Percentiles rank a stretch among this genome's conserved stretches.
phyloP scores from a whole-genome alignment of 345 rosid species.

The Arabis alpina region DNA sequence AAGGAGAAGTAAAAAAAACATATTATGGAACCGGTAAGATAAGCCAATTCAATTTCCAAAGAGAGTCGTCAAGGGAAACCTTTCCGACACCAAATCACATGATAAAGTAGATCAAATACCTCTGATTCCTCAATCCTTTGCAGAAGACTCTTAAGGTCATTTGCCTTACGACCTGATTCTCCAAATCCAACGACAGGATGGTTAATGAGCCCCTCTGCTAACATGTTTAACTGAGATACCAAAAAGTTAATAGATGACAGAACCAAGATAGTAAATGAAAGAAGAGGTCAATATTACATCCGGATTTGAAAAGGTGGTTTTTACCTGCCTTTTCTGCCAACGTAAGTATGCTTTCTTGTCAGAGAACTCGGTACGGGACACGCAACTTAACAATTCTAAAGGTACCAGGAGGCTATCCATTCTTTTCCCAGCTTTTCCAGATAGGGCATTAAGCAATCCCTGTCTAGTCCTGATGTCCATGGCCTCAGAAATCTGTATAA shows the following conservation, averaged over 20 bases:
- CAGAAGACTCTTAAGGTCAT: constrained; percentile 79
- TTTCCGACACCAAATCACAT: constrained; percentile 26
- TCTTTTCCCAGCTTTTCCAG: constrained; percentile 92
- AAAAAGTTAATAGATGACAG: constrained; percentile 37
- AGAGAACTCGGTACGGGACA: constrained; percentile 94
- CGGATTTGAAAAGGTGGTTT: constrained; percentile 35
- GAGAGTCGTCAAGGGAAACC: neutral
- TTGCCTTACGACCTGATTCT: constrained; percentile 84
- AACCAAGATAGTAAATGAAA: constrained; percentile 31
- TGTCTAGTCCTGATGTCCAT: constrained; percentile 97
- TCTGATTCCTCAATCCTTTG: constrained; percentile 97
- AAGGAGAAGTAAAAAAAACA: constrained; percentile 14
- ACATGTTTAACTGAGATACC: constrained; percentile 72
- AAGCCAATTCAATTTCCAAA: constrained; percentile 21
- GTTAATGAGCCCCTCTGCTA: constrained; percentile 96
- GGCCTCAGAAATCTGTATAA: constrained; percentile 80
- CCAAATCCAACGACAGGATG: constrained; percentile 90
- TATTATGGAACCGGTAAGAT: constrained; percentile 16
- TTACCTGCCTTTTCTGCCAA: constrained; percentile 99
- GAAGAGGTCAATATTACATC: constrained; percentile 21
- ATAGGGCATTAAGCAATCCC: constrained; percentile 86
- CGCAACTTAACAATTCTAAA: constrained; percentile 83
- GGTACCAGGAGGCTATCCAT: constrained; percentile 91
- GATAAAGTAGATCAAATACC: constrained; percentile 49
- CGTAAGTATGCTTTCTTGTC: constrained; percentile 92